Evolutionary conservation across 208 protist genomes (phyloP), one percentile per base, ranked within the genome.

Genomic region (Trypanosomatidae sp.): DNA sequence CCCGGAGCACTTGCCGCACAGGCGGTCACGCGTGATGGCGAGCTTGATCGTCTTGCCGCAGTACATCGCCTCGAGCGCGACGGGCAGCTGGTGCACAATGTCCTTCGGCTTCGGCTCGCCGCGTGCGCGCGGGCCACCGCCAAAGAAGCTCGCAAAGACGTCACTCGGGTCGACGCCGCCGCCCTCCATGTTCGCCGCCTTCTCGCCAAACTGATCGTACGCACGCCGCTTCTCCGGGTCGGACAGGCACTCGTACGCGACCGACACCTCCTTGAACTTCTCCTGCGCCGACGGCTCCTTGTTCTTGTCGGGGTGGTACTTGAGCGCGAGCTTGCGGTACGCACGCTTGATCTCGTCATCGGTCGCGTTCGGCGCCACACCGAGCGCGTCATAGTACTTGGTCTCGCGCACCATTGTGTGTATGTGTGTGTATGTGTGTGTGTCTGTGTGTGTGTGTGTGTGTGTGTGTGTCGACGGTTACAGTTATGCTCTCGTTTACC

Each of bases 151-250:
- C 33, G 80, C 65, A 68, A 94, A 95, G 57, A 95, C 88, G 43
- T 95, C 86, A 23, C 61, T 79, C 33, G 86, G 80, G 54, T 93
- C 81, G 15, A 92, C 70, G 22, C 74, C 90, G 11, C 75, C 92
- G 50, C 72, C 68, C 23, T 96, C 92, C 62, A 88, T 89, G 43
- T 96, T 82, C 4, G 98, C 72, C 32, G 92, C 96, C 43, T 98
- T 77, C 72, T 98, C 92, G 37, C 97, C 98, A 66, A 94, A 98
- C 57, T 96, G 61, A 60, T 99, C 98, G 60, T 99, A 99, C 23
- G 88, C 62, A 30, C 71, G 56, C 53, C 96, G 79, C 74, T 99
- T 99, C 53, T 99, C 76, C 10, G 66, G 26, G 52, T 99, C 95
- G 23, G 69, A 89, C 13, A 99, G 82, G 22, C 97, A 81, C 39